Base-by-base conservation (phyloP, 257 asterid genomes). In the Capsicum rhomboideum region DNA sequence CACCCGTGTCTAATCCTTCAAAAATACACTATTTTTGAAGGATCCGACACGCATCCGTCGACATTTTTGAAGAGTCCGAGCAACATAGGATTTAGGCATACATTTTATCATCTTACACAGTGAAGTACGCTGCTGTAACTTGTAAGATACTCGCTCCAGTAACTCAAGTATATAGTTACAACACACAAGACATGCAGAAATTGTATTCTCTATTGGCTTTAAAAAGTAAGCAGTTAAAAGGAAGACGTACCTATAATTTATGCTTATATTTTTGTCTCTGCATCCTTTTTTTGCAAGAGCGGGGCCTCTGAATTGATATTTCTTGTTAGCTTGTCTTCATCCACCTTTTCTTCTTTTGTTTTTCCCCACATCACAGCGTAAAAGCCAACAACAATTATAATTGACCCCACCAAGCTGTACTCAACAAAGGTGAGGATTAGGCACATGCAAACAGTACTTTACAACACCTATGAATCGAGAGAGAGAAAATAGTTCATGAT, bases 301-400 rank as follows among this genome's bases (percentile, higher is more conserved):
- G 95, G 95, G 80, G 88, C 82, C 21, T 80, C 89, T 44, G 93
- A 85, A 82, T 87, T 89, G 26, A 78, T 88, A 86, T 85, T 83
- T 82, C 72, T 58, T 18, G 40, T 50, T 10, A 29, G 56, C 71
- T 82, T 64, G 80, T 85, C 87, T 82, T 88, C 84, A 29, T 66
- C 85, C 82, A 79, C 83, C 86, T 84, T 86, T 10, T 78, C 82
- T 83, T 93, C 98, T 86, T 90, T 90, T 23, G 95, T 88, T 89
- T 92, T 93, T 37, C 99, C 99, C 98, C 98, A 93, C 98, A 96
- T 93, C 90, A 96, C 99, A 16, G 91, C 91, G 90, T 96, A 96
- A 89, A 96, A 96, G 61, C 98, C 98, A 26, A 91, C 59, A 77
- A 94, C 98, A 40, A 96, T 92, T 50, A 92, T 74, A 80, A 85